Base-by-base conservation (phyloP, 2,329 filamentous ascomycete species). In the Ophiocordyceps robertsii region DNA sequence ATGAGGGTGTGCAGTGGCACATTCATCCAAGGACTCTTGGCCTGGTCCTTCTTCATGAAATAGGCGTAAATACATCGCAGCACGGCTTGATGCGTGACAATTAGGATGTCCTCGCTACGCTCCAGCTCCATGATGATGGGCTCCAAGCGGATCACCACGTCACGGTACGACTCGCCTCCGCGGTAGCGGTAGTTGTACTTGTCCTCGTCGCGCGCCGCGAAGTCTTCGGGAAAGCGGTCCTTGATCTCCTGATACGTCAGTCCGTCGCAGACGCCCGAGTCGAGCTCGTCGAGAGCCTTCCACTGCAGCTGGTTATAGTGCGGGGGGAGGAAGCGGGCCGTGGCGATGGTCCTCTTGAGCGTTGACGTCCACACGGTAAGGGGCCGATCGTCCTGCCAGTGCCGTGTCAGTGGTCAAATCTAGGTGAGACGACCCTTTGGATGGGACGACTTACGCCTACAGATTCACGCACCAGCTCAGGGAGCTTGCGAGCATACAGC, bases 161-260 rank as follows among this genome's bases (percentile, higher is more conserved):
- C 92, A 43, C 90, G 85, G 62, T 98, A 82, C 47, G 85, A 93
- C 66, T 98, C 92, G 42, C 92, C 92, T 48, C 92, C 92, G 6
- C 92, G 82, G 65, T 98, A 98, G 44, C 92, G 87, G 67, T 98
- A 98, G 68, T 98, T 96, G 76, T 96, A 96, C 65, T 98, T 98
- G 71, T 98, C 92, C 51, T 95, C 87, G 62, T 98, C 92, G 48
- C 92, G 86, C 30, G 90, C 88, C 40, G 80, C 79, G 66, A 98
- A 98, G 66, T 98, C 92, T 52, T 95, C 89, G 0, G 92, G 92
- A 59, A 86, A 96, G 43, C 75, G 69, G 55, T 93, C 78, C 55
- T 92, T 87, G 58, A 98, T 96, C 59, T 98, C 84, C 56, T 87
- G 85, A 61, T 95, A 95, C 1, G 92, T 98, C 60, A 96, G 78